Base-by-base conservation (phyloP, 2,329 filamentous ascomycete genomes). In the Penicillium sp. region DNA sequence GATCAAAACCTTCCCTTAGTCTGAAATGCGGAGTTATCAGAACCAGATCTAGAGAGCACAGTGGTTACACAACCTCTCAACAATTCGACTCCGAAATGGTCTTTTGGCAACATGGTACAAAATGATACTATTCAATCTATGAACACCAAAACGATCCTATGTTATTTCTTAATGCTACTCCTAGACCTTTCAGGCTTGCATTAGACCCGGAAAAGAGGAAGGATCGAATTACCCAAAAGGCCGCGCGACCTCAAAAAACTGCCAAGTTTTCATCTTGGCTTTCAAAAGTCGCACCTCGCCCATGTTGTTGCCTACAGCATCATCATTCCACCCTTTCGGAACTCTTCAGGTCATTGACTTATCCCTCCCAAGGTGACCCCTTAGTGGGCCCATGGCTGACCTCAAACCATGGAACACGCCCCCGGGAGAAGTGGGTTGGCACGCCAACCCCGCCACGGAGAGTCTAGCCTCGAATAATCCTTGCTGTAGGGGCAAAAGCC, bases 391-490 rank as follows among this genome's bases (percentile, higher is more conserved):
- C 22, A 27, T 40, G 33, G n/a, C 20, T 35, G 33, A 29, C 29
- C 6, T 15, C 20, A 20, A 52, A 37, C 54, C 54, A 49, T 49
- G 54, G 54, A 49, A 48, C 42, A 23, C 22, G 42, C 18, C 15
- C 33, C 27, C 49, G 22, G 51, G n/a, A 29, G 41, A 4, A 26
- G 11, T 44, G 31, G 31, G 54, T 56, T 56, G 54, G 23, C 54
- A 52, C 45, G 54, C 37, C 54, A 53, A 56, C 54, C 43, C 43
- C 48, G 27, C 41, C 27, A 40, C 31, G 33, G 46, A 40, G 40
- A 33, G 35, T 40, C 46, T 48, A 48, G 45, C 49, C 33, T 49
- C 33, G 18, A 47, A 47, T 8, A 35, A 6, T 14, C 4, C 12
- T 12, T 31, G 31, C n/a, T 37, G 11, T n/a, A 3, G 33, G 7